Percentiles rank a stretch among this genome's conserved stretches.
These are phyloP conservation scores for Oryza meyeriana DNA, from an alignment of 176 grass and related monocot species.

Conservation along the genomic window DNA sequence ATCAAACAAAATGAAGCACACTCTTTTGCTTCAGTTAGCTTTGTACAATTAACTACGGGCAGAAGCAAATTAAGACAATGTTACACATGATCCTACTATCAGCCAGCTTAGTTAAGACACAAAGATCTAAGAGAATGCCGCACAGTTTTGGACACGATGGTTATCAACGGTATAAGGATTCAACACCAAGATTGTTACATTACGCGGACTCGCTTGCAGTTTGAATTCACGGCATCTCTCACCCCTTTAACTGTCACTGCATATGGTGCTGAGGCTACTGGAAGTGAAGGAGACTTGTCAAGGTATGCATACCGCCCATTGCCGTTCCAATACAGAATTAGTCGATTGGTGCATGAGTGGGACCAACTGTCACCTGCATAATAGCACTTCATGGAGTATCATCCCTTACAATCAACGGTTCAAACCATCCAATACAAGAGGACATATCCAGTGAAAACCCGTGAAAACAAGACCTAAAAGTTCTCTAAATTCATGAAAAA, in stretches of 20 bases:
- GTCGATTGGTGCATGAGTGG: conserved; percentile 75
- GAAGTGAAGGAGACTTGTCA: conserved; percentile 90
- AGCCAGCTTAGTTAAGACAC: background rate
- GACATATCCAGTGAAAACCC: too few relatives aligned
- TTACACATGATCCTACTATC: background rate
- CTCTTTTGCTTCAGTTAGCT: background rate
- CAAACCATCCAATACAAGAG: background rate
- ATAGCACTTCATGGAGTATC: background rate
- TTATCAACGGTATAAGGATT: background rate
- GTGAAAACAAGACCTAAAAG: too few relatives aligned
- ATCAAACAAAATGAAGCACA: background rate
- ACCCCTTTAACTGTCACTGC: conserved; percentile 71
- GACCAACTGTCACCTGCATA: conserved; percentile 93
- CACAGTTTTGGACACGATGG: background rate
- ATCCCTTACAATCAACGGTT: background rate
- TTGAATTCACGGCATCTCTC: conserved; percentile 38
- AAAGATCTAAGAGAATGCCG: background rate
- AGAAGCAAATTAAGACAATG: background rate
- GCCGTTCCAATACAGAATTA: conserved; percentile 89
- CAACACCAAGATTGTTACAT: conserved; percentile 2
- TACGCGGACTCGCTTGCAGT: conserved; percentile 51
- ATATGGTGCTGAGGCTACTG: conserved; percentile 72
- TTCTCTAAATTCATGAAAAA: too few relatives aligned
- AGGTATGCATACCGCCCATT: conserved; percentile 64
- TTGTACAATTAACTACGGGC: background rate